phyloP scores from a whole-genome alignment of 2,329 filamentous ascomycete genomes.

The Rhynchosporium agropyri region DNA sequence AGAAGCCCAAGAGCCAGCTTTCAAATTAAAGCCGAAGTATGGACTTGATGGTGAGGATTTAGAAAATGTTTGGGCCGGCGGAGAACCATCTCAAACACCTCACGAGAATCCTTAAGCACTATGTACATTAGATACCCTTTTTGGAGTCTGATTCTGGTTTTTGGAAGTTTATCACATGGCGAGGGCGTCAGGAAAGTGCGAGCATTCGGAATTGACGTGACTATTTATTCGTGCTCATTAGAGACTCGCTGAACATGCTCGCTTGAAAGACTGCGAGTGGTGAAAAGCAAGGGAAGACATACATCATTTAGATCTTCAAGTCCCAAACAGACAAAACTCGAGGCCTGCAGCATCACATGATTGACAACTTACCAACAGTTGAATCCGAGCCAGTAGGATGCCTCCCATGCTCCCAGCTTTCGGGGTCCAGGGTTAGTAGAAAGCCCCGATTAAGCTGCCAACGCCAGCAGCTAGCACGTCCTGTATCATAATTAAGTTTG shows the following conservation, averaged over 20 bases:
- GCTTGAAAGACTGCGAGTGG: too few species aligned
- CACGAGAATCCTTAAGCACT: slow-evolving; percentile 40
- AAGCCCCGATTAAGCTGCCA: slow-evolving; percentile 5
- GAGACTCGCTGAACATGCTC: neutral
- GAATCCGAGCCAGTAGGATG: slow-evolving; percentile 5
- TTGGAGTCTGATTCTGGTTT: slow-evolving; percentile 13
- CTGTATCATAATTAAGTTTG: neutral
- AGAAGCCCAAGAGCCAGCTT: slow-evolving; percentile 32
- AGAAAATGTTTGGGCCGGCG: slow-evolving; percentile 43
- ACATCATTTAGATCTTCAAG: neutral
- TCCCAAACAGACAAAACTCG: neutral
- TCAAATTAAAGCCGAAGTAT: slow-evolving; percentile 42
- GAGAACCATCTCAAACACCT: slow-evolving; percentile 34
- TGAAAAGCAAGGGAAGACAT: neutral
- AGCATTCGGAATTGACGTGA: neutral
- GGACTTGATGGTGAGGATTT: slow-evolving; percentile 43
- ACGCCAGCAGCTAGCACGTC: slow-evolving; percentile 1
- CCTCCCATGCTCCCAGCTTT: neutral
- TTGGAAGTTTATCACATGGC: slow-evolving; percentile 25
- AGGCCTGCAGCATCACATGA: slow-evolving; percentile 1
- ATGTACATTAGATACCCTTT: slow-evolving; percentile 29
- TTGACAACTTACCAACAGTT: slow-evolving; percentile 13
- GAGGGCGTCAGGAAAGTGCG: slow-evolving; percentile 27
- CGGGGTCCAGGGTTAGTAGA: slow-evolving; percentile 4
- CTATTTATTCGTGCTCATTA: neutral